Conservation (phyloP, 768 basidiomycete genomes). For the Rhizopogon rudus region DNA sequence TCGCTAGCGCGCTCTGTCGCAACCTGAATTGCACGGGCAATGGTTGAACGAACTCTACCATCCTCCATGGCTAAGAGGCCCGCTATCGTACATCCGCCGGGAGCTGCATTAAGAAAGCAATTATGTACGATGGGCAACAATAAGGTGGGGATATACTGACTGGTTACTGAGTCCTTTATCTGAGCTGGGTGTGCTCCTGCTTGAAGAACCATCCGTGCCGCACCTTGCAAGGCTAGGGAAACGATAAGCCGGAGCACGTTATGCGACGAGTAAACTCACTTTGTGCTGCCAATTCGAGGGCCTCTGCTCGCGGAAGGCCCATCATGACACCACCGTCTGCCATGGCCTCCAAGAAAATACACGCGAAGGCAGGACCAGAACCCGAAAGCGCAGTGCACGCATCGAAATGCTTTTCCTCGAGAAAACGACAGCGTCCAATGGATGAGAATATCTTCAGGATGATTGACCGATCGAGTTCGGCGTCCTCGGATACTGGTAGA, state of each 20-base stretch:
- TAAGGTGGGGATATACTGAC: constrained; percentile 39
- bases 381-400: constrained; percentile 96
- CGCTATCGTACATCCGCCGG: constrained; percentile 97
- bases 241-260: not conserved
- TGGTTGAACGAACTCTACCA: constrained; percentile 87
- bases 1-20: constrained; percentile 88
- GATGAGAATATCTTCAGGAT: constrained; percentile 95
- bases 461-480: constrained; percentile 62
- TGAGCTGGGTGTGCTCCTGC: constrained; percentile 90
- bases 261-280: constrained; percentile 46
- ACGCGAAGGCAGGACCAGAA: constrained; percentile 95
- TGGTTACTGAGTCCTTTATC: constrained; percentile 96
- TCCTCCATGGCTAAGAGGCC: constrained; percentile 95
- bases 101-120: constrained; percentile 51
- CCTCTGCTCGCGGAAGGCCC: constrained; percentile 92
- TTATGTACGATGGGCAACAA: not conserved
- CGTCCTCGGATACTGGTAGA: constrained; percentile 42
- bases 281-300: constrained; percentile 92
- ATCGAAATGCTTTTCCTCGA: constrained; percentile 98
- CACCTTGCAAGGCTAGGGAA: constrained; percentile 81
- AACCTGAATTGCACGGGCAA: constrained; percentile 91
- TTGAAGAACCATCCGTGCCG: constrained; percentile 92
- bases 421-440: constrained; percentile 91
- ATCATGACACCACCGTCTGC: constrained; percentile 99
- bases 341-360: constrained; percentile 97